These are phyloP conservation scores for Rosa persica DNA, from an alignment of 306 rosid genomes.

Conservation along the genomic window DNA sequence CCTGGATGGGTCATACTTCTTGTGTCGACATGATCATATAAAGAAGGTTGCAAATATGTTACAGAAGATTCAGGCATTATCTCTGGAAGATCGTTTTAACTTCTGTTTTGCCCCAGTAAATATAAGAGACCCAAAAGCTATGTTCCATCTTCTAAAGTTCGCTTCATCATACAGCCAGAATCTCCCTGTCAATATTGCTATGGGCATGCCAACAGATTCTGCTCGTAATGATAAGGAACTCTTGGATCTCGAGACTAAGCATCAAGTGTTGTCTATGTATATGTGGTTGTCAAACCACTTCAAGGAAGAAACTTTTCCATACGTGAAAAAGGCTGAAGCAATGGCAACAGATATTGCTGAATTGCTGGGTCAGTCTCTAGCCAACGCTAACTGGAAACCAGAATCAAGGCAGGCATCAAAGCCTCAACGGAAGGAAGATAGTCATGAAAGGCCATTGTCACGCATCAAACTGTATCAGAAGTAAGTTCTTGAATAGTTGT, in stretches of 20 bases:
- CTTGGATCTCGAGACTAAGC: constrained; percentile 88
- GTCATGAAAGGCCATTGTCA: constrained; percentile 53
- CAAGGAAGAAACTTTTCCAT: constrained; percentile 69
- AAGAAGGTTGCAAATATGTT: constrained; percentile 92
- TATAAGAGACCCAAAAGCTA: constrained; percentile 87
- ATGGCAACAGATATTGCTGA: constrained; percentile 76
- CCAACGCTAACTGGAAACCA: constrained; percentile 84
- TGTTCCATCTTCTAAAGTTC: constrained; percentile 76
- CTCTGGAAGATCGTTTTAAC: constrained; percentile 80
- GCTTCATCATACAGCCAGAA: constrained; percentile 70
- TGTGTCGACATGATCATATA: constrained; percentile 71
- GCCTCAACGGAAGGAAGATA: constrained; percentile 37
- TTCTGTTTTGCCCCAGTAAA: constrained; percentile 92
- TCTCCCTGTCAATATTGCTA: constrained; percentile 67
- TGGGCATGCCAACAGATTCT: constrained; percentile 80
- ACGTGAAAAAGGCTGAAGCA: constrained; percentile 61
- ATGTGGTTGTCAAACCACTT: constrained; percentile 86
- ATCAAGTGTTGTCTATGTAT: constrained; percentile 84
- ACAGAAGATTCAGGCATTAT: constrained; percentile 65
- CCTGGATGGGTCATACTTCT: constrained; percentile 77
- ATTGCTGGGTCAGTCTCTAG: constrained; percentile 62
- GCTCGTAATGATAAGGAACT: constrained; percentile 79
- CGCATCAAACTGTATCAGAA: constrained; percentile 39
- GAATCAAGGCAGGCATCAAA: constrained; percentile 55
- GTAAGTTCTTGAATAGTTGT: constrained; percentile 38